Evolutionary conservation across 2,329 filamentous ascomycete genomes (phyloP).

Genomic region (Epicoccum nigrum): DNA sequence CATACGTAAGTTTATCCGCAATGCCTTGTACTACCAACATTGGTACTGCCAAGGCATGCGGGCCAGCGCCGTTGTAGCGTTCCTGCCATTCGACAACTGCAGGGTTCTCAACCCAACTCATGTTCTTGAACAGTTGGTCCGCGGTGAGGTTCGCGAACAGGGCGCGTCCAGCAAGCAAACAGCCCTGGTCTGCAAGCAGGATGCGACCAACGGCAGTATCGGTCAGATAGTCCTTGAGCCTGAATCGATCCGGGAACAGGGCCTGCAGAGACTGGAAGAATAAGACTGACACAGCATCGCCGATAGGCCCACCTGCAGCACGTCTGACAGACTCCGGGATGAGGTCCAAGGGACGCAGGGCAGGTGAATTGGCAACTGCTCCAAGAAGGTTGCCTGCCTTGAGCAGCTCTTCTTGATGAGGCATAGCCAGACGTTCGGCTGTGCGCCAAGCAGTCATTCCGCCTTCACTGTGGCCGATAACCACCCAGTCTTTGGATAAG

Average conservation of each 20-base stretch:
- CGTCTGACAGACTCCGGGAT: conserved; percentile 29
- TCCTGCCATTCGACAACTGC: conserved; percentile 28
- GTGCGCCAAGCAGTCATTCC: conserved; percentile 33
- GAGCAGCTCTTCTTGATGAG: conserved; percentile 21
- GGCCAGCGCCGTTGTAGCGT: conserved; percentile 29
- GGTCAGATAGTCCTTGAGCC: conserved; percentile 26
- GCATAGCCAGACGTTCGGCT: conserved; percentile 30
- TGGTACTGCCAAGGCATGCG: conserved; percentile 28
- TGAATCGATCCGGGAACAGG: conserved; percentile 20
- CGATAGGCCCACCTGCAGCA: conserved; percentile 26
- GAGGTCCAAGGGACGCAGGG: conserved; percentile 28
- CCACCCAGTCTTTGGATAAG: conserved; percentile 26
- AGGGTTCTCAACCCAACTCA: conserved; percentile 25
- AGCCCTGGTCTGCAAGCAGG: conserved; percentile 25
- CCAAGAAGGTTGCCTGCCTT: conserved; percentile 29
- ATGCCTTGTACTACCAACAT: conserved; percentile 29
- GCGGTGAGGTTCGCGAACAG: conserved; percentile 25
- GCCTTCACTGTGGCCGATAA: conserved; percentile 32
- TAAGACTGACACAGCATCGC: conserved; percentile 28
- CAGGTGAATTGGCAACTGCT: conserved; percentile 29
- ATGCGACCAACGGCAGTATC: conserved; percentile 23
- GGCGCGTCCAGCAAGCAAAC: conserved; percentile 19
- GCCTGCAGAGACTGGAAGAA: conserved; percentile 25
- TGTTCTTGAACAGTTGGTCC: conserved; percentile 22
- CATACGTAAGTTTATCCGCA: conserved; percentile 21